These are phyloP conservation scores for Leucogyrophana mollusca DNA, from an alignment of 768 basidiomycete genomes.

Conservation along the genomic window DNA sequence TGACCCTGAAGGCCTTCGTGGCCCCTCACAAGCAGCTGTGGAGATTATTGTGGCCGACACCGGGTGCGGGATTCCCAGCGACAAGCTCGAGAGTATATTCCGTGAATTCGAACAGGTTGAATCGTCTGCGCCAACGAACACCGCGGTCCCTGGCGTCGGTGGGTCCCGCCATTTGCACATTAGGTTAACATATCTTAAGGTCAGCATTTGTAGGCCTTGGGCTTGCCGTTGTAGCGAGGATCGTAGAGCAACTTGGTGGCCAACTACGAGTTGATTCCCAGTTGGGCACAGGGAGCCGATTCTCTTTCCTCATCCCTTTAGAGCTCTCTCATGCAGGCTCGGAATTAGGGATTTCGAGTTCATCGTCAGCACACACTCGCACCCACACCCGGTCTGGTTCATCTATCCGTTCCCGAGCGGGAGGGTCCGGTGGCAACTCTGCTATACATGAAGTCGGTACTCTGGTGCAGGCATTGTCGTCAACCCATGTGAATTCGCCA, in stretches of 20 bases:
- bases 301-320: slow-evolving; percentile 72
- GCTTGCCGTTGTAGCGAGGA: slow-evolving; percentile 76
- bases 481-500: slow-evolving; percentile 30
- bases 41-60: slow-evolving; percentile 74
- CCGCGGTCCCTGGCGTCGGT: slow-evolving; percentile 48
- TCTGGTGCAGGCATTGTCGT: slow-evolving; percentile 47
- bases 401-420: slow-evolving; percentile 1
- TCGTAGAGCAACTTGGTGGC: slow-evolving; percentile 76
- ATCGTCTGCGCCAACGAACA: slow-evolving; percentile 38
- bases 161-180: slow-evolving; percentile 9
- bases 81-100: slow-evolving; percentile 74
- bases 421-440: slow-evolving; percentile 7
- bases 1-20: slow-evolving; percentile 51
- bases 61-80: slow-evolving; percentile 65
- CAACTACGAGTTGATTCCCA: slow-evolving; percentile 78
- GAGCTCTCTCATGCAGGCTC: slow-evolving; percentile 33
- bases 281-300: slow-evolving; percentile 62
- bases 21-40: slow-evolving; percentile 48
- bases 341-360: slow-evolving; percentile 8
- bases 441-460: slow-evolving; percentile 38
- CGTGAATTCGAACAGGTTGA: slow-evolving; percentile 80
- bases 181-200: background rate
- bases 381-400: background rate
- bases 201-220: slow-evolving; percentile 51
- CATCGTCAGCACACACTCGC: too few relatives aligned